Base-by-base conservation (phyloP, 139 green algal species). In the Gonium pectorale region DNA sequence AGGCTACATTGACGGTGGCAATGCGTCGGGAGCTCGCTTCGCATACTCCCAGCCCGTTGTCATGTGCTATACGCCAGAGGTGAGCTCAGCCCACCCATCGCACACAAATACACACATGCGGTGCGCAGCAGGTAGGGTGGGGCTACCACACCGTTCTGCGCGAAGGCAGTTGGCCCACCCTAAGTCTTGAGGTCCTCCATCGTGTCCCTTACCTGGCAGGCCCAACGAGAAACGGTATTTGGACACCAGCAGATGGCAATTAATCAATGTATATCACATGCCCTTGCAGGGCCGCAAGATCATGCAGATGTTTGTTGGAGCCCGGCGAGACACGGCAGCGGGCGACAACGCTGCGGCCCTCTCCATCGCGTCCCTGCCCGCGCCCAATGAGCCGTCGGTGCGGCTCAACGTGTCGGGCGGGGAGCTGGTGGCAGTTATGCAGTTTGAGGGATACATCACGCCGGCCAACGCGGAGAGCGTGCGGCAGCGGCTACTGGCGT, bases 401-500 rank as follows among this genome's bases (percentile, higher is more conserved):
- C 43, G 66, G 7, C 54, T 95, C 22, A 33, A 41, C 38, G 77
- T 92, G 9, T 84, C 86, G 0, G 92, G 92, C 29, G 92, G 92
- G 1, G 92, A 95, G 90, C 64, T 95, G 43, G 79, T 95, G 22
- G 92, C 92, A 19, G 86, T 90, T 24, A 33, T 80, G 29, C 72
- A 63, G 56, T 95, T 95, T 83, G 90, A 93, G 56, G 92, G 92
- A 24, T 89, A 90, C 82, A 93, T 92, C 60, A 95, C 92, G 1
- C 88, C 89, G n/a, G 52, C 90, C 35, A 69, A 66, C 4, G 90
- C 88, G 38, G 88, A 89, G 49, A 67, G 43, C 7, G 87, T 67
- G 33, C 73, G 83, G 11, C 37, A 75, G 38, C 60, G 60, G 73
- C 86, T 95, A 33, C 31, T 92, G 2, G 63, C 54, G 37, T 67